A percentile compares a stretch with the other conserved stretches of the same genome.
Conservation (phyloP, 1,284 basidiomycete species). For the Phellopilus nigrolimitatus region DNA sequence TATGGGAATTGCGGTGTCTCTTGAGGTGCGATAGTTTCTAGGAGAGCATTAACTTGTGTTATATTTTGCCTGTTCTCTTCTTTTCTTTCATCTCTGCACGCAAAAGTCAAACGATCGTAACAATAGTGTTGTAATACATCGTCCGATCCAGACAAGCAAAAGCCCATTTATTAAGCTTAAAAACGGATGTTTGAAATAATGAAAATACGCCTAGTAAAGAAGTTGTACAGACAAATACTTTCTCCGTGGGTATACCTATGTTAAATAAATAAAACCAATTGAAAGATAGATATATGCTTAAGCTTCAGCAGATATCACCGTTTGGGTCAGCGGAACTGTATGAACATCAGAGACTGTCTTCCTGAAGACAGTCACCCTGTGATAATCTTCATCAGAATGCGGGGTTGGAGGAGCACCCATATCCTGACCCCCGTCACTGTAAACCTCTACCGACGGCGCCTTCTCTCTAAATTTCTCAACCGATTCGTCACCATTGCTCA, state of each 20-base stretch:
- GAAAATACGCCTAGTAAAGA: background rate
- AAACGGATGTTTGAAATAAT: background rate
- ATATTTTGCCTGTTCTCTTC: background rate
- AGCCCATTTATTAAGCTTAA: background rate
- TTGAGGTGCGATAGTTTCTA: conserved; percentile 47
- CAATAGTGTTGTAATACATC: conserved; percentile 6
- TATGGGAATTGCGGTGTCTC: conserved; percentile 81
- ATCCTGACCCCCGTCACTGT: background rate
- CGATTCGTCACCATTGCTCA: conserved; percentile 10
- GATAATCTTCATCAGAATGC: conserved; percentile 11
- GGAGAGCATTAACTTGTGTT: no score
- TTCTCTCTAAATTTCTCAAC: conserved; percentile 1
- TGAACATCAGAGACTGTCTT: conserved; percentile 8
- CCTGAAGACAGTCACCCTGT: conserved; percentile 1
- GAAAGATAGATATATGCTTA: conserved; percentile 11
- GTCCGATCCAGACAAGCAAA: background rate
- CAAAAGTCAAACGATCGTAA: background rate
- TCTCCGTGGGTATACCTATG: conserved; percentile 5
- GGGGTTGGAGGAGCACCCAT: conserved; percentile 10
- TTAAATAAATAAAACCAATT: conserved; percentile 18
- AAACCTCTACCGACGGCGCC: background rate
- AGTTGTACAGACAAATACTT: background rate
- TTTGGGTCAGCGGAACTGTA: background rate
- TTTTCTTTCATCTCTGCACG: background rate
- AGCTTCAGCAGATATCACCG: conserved; percentile 15